Evolutionary conservation across 495 filamentous ascomycete species (phyloP), one percentile per base, ranked within the genome.

Genomic region (Tuber aestivum): DNA sequence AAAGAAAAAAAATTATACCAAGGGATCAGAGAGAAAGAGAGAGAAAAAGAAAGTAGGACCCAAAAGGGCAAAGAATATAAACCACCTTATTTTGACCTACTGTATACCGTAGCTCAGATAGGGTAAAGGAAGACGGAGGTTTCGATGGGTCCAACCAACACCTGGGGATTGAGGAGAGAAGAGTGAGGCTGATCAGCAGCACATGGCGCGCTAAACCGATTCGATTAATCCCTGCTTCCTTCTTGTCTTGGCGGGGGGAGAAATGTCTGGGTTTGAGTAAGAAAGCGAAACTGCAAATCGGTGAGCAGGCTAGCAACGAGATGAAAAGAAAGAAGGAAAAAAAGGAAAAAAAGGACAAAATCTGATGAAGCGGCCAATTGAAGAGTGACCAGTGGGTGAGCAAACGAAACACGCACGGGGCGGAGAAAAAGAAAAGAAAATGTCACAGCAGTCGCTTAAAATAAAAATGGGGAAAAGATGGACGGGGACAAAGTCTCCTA

Each of bases 141-240:
- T 65, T 65, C 18, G 10, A 65, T 32, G n/a, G 9, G 27, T 32
- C 8, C 12, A 32, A 65, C 56, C 56, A 65, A 65, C 27, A 65
- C 27, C 32, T 32, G 48, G 23, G 50, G n/a, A 10, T 12, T 65
- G 56, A 65, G n/a, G n/a, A 27, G 12, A 32, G 56, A 65, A 32
- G 50, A 56, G n/a, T 65, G 56, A 65, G 56, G 56, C 56, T 65
- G 56, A 65, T 65, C 56, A 65, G 56, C 56, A 65, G 56, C 56
- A 65, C 56, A 65, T 65, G 56, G 56, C 56, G 56, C 56, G 56
- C 56, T 27, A 65, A 65, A 65, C 56, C 56, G 32, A 65, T 32
- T 65, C n/a, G n/a, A 65, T 65, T 65, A 32, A 65, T 65, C 56
- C 56, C 56, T 65, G 56, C 56, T 27, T 65, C 56, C n/a, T 65